A percentile compares a stretch with the other conserved stretches of the same genome.
These are phyloP conservation scores for Gracilaria caudata DNA, from an alignment of 23 red algal genomes.

Conservation along the genomic window DNA sequence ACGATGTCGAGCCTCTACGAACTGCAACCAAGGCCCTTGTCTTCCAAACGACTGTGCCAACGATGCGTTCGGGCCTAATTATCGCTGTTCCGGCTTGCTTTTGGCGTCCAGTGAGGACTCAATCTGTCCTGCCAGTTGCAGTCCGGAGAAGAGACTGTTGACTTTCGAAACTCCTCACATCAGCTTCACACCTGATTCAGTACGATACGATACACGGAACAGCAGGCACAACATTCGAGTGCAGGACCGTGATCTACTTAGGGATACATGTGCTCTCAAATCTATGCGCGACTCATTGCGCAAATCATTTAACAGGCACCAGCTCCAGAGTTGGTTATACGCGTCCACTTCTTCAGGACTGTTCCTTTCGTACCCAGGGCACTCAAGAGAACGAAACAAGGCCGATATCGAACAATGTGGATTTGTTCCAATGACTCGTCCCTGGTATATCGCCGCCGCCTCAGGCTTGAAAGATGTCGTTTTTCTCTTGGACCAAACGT, in stretches of 20 bases:
- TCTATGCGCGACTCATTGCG: conserved; percentile 1
- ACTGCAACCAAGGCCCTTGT: conserved; percentile 17
- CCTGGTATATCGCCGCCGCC: conserved; percentile 38
- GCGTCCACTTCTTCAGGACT: conserved; percentile 16
- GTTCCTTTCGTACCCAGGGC: background rate
- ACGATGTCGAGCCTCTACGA: conserved; percentile 25
- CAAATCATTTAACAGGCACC: background rate
- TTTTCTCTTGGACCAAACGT: conserved; percentile 36
- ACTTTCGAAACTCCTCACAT: background rate
- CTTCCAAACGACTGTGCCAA: conserved; percentile 10
- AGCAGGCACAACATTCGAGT: conserved; percentile 8
- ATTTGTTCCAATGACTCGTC: conserved; percentile 30
- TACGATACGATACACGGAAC: conserved; percentile 2
- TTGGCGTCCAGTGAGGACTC: background rate
- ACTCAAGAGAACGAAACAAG: background rate
- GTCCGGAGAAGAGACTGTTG: background rate
- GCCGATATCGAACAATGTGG: conserved; percentile 5
- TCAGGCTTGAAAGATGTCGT: conserved; percentile 34
- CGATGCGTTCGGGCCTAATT: background rate
- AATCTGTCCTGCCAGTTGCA: conserved; percentile 11
- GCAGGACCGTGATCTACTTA: background rate
- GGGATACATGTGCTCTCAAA: conserved; percentile 39
- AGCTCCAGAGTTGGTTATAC: conserved; percentile 26
- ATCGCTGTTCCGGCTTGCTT: conserved; percentile 17
- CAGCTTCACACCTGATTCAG: background rate